Evolutionary conservation across 345 rosid genomes (phyloP).

Genomic region (Turritis glabra): DNA sequence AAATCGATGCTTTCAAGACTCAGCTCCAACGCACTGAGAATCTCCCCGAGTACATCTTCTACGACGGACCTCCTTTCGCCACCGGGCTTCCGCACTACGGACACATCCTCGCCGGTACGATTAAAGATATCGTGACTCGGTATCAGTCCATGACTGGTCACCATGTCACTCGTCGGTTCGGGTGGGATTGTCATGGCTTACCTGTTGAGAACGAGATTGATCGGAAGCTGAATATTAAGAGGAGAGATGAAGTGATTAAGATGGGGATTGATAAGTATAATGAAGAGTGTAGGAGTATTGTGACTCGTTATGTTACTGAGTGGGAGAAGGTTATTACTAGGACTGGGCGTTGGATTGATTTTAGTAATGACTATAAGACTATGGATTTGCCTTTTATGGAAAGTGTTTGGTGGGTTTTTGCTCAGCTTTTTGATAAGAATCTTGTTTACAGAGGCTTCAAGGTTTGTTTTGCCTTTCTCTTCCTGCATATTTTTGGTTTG

Average conservation of each 20-base stretch:
- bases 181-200: slow-evolving; percentile 98
- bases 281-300: slow-evolving; percentile 88
- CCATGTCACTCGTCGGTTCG: slow-evolving; percentile 94
- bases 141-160: slow-evolving; percentile 87
- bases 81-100: slow-evolving; percentile 98
- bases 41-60: slow-evolving; percentile 81
- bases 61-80: slow-evolving; percentile 98
- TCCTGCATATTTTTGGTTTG: slow-evolving; percentile 4
- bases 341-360: slow-evolving; percentile 95
- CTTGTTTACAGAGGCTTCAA: slow-evolving; percentile 92
- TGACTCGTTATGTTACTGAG: slow-evolving; percentile 79
- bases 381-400: slow-evolving; percentile 94
- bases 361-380: slow-evolving; percentile 82
- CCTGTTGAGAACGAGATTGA: slow-evolving; percentile 97
- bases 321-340: slow-evolving; percentile 86
- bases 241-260: slow-evolving; percentile 62
- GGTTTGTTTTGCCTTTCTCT: slow-evolving; percentile 54
- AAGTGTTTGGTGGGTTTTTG: slow-evolving; percentile 94
- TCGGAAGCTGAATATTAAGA: slow-evolving; percentile 56
- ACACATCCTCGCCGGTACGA: slow-evolving; percentile 95
- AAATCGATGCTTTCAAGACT: slow-evolving; percentile 78
- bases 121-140: slow-evolving; percentile 90
- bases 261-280: slow-evolving; percentile 90
- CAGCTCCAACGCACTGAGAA: slow-evolving; percentile 63
- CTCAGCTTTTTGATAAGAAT: slow-evolving; percentile 69